Evolutionary conservation across 768 basidiomycete genomes (phyloP).

Genomic region (Crucibulum laeve): DNA sequence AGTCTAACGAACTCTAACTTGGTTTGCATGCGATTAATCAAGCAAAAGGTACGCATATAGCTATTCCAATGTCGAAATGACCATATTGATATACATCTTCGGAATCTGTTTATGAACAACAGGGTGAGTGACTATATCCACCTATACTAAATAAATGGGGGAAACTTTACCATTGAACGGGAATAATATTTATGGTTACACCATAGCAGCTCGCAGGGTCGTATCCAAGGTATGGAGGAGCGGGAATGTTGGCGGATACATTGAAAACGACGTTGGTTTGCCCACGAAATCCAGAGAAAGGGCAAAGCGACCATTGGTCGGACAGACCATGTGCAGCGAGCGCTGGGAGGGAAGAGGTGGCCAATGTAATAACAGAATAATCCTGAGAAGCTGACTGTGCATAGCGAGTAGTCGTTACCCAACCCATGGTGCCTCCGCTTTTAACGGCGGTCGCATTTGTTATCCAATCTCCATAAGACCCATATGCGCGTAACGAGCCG

Average conservation of each 20-base stretch:
- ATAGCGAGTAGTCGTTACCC: conserved; percentile 30
- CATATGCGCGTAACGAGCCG: conserved; percentile 33
- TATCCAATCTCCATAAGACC: conserved; percentile 24
- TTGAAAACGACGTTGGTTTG: conserved; percentile 35
- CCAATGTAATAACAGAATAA: conserved; percentile 24
- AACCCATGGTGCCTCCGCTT: conserved; percentile 26
- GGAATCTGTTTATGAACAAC: too few relatives aligned
- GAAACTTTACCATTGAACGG: conserved; percentile 2
- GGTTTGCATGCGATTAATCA: too few relatives aligned
- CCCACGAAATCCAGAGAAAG: conserved; percentile 16
- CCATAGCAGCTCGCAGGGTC: conserved; percentile 24
- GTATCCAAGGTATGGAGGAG: conserved; percentile 15
- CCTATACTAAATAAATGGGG: too few relatives aligned
- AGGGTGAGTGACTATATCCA: too few relatives aligned
- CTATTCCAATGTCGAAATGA: too few relatives aligned
- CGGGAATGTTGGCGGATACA: conserved; percentile 15
- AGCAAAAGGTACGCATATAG: too few relatives aligned
- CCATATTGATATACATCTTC: too few relatives aligned
- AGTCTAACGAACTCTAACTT: too few relatives aligned
- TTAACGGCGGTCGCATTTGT: conserved; percentile 33
- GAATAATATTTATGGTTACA: conserved; percentile 23
- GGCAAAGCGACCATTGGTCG: conserved; percentile 36
- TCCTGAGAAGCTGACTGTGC: conserved; percentile 24
- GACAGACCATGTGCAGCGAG: conserved; percentile 27
- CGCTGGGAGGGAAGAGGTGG: conserved; percentile 15